phyloP scores from a whole-genome alignment of 768 basidiomycete genomes.

The Leccinum broughii region DNA sequence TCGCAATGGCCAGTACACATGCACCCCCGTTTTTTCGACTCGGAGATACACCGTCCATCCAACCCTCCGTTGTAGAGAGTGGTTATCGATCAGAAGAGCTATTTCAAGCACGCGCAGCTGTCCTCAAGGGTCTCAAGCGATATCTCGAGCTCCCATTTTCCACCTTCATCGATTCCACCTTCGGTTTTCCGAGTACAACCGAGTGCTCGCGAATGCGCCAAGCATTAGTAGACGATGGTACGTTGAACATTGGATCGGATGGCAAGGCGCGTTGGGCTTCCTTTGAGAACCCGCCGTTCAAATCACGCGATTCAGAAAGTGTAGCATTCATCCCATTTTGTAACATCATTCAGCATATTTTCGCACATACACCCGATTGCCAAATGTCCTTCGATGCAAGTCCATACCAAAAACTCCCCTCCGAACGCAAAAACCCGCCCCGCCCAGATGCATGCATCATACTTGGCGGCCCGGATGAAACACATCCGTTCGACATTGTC shows the following conservation, averaged over 20 bases:
- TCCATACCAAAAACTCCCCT: no score
- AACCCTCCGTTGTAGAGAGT: not conserved
- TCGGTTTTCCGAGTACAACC: not conserved
- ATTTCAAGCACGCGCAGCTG: not conserved
- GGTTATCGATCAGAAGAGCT: not conserved
- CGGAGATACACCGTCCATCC: not conserved
- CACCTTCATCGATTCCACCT: not conserved
- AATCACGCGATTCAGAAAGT: no score
- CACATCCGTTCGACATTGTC: no score
- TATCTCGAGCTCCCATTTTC: not conserved
- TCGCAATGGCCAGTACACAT: not conserved
- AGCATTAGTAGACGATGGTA: not conserved
- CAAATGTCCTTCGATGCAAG: no score
- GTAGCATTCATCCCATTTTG: no score
- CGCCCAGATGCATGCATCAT: no score
- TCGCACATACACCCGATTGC: no score
- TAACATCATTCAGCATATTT: no score
- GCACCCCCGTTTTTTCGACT: not conserved
- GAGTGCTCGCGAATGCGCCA: not conserved
- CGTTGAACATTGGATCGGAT: not conserved
- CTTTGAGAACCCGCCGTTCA: no score
- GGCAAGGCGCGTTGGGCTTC: not conserved
- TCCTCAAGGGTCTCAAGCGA: not conserved
- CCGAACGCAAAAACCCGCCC: no score
- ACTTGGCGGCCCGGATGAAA: no score